Base-by-base conservation (phyloP, 139 green algal species). In the Yamagishiella unicocca region DNA sequence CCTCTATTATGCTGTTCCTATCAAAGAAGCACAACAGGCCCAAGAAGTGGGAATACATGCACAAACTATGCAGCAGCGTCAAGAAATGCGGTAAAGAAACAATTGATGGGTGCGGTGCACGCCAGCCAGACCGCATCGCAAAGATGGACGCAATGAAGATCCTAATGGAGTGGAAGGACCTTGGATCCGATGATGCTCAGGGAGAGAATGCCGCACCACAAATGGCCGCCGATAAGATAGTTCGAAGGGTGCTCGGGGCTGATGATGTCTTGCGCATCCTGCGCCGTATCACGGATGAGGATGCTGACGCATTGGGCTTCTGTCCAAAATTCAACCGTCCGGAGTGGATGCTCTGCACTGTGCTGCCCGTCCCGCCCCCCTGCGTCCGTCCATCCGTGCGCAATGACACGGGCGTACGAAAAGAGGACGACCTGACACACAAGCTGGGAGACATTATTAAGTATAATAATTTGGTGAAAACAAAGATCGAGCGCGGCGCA, bases 351-450 rank as follows among this genome's bases (percentile, higher is more conserved):
- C 92, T 99, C 58, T 89, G 98, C 38, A 96, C 93, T 1, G 96
- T 97, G 46, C 87, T 99, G 85, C 97, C 97, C 3, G 94, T 99
- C 71, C 96, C 97, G 45, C 97, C 97, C 40, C 96, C 95, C 14
- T 90, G 95, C 12, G 97, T 92, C 43, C 86, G 90, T 1, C 97
- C 97, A 22, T 96, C 91, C n/a, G 97, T 99, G 22, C 70, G 67
- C 67, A 38, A 74, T 33, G 64, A 85, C 29, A 55, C 53, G 31
- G 84, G 84, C 2, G 33, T 67, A 29, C n/a, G n/a, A n/a, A 95
- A 88, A 37, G 97, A 99, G 93, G 97, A 99, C 89, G 97, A 99
- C 90, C 87, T 99, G 38, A 99, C 97, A 17, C 95, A 99, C 91
- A 98, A 99, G 90, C 93, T 99, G 78, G 90, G 89, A 58, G 95